phyloP scores from a whole-genome alignment of 306 rosid genomes.

The Coriaria nepalensis region DNA sequence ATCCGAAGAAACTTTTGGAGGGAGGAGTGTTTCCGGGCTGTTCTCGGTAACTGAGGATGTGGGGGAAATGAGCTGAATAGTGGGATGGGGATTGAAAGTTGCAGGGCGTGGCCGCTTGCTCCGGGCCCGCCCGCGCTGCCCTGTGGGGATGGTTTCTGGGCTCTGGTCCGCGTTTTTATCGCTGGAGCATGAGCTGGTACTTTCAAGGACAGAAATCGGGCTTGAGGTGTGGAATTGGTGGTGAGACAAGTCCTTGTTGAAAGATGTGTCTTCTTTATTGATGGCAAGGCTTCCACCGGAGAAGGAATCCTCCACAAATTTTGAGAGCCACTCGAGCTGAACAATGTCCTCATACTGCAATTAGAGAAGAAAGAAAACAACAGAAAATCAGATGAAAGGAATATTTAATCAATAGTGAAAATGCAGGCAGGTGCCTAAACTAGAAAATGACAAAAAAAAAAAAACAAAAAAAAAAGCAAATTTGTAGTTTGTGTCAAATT shows the following conservation, averaged over 20 bases:
- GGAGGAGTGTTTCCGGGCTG: slow-evolving; percentile 21
- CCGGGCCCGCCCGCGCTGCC: slow-evolving; percentile 79
- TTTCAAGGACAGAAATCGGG: slow-evolving; percentile 91
- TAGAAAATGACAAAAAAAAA: too few species aligned
- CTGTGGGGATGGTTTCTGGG: slow-evolving; percentile 32
- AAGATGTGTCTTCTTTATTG: slow-evolving; percentile 31
- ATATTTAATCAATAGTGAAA: too few species aligned
- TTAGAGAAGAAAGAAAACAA: not conserved
- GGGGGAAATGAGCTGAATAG: slow-evolving; percentile 71
- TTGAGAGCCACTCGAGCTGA: slow-evolving; percentile 88
- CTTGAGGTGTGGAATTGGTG: slow-evolving; percentile 73
- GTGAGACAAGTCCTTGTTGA: slow-evolving; percentile 36
- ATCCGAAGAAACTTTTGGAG: slow-evolving; percentile 32
- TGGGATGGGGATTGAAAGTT: slow-evolving; percentile 63
- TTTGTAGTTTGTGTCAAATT: too few species aligned
- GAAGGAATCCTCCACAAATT: slow-evolving; percentile 85
- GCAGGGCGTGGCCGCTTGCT: slow-evolving; percentile 98
- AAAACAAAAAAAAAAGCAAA: too few species aligned
- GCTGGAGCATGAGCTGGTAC: slow-evolving; percentile 80
- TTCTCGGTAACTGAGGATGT: slow-evolving; percentile 60
- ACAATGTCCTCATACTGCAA: slow-evolving; percentile 86
- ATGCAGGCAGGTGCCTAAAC: too few species aligned
- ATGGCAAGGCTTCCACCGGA: slow-evolving; percentile 67
- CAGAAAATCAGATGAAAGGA: not conserved
- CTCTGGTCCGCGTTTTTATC: slow-evolving; percentile 39